phyloP scores from a whole-genome alignment of 768 basidiomycete genomes.

The Punctularia strigosozonata region DNA sequence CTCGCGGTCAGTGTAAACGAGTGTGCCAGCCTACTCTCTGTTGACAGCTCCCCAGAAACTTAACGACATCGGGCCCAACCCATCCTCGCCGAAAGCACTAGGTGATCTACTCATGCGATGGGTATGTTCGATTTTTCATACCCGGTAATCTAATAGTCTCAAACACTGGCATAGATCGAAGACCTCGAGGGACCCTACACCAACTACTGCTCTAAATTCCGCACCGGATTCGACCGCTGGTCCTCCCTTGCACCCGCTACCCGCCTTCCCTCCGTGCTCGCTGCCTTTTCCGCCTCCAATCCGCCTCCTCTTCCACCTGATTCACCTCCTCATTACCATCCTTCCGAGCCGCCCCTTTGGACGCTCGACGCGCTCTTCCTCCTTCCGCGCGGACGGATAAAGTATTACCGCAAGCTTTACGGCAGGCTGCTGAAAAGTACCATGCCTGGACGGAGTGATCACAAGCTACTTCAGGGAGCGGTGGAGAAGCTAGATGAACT shows the following conservation, averaged over 20 bases:
- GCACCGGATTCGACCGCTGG: conserved; percentile 75
- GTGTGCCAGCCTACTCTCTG: conserved; percentile 1
- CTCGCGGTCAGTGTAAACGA: conserved; percentile 42
- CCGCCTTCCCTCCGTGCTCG: conserved; percentile 56
- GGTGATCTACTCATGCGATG: conserved; percentile 96
- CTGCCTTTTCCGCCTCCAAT: conserved; percentile 50
- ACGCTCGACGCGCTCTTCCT: conserved; percentile 82
- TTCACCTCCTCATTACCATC: conserved; percentile 19
- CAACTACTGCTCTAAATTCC: conserved; percentile 62
- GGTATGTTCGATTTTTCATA: conserved; percentile 39
- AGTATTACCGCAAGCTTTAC: conserved; percentile 91
- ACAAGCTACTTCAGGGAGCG: conserved; percentile 68
- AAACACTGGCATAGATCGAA: conserved; percentile 53
- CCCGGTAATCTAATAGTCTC: conserved; percentile 1
- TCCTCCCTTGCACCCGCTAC: conserved; percentile 67
- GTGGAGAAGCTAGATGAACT: conserved; percentile 71
- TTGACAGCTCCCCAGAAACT: conserved; percentile 51
- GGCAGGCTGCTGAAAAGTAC: conserved; percentile 77
- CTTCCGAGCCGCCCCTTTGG: conserved; percentile 41
- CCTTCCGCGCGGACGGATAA: conserved; percentile 72
- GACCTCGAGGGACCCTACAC: conserved; percentile 85
- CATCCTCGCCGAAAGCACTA: conserved; percentile 84
- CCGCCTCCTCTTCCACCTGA: conserved; percentile 40
- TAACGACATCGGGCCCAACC: conserved; percentile 87
- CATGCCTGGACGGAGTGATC: conserved; percentile 76